Evolutionary conservation across 129 eudicot genomes (phyloP), one percentile per base, ranked within the genome.

Genomic region (Tagetes patula): DNA sequence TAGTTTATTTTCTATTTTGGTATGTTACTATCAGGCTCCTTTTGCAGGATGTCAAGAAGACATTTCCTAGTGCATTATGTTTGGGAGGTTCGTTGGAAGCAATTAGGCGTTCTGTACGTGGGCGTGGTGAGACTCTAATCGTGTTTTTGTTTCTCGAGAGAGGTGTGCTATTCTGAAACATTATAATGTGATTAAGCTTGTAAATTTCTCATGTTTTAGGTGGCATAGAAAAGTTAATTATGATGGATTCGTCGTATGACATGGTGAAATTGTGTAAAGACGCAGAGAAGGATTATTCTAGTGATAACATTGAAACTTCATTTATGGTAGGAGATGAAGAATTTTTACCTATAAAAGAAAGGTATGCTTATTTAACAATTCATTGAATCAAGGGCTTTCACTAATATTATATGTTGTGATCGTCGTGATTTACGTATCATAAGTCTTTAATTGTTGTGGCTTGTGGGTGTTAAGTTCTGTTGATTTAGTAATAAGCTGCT

Each of bases 191-290:
- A 78, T 38, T 3, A 62, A 50, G 32, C 71, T 37, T 36, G 20
- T 76, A 30, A 77, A 77, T 62, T 6, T 81, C 5, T 79, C 58
- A 49, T 33, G 31, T 56, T 43, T 81, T 71, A 94, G 99, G 99
- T 73, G 97, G 87, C 81, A 83, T 94, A 32, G 84, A 94, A 74
- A 88, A 86, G 79, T 88, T 94, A 42, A 80, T 86, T 63, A 88
- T 94, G 99, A 90, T 94, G 99, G 99, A 94, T 75, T 74, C 89
- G 38, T 94, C 99, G 53, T 33, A 73, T 39, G 97, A 94, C 82
- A 86, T 94, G 99, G 80, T 94, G 73, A 86, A 80, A 49, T 53
- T 79, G 77, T 90, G 99, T 73, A 87, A 85, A 78, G 90, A 82
- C 36, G 81, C 82, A 38, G 96, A 87, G 82, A 79, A 81, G 61